Percentiles rank a stretch among this genome's conserved stretches.
Conservation (phyloP, 306 rosid species). For the Herpetospermum pedunculosum region DNA sequence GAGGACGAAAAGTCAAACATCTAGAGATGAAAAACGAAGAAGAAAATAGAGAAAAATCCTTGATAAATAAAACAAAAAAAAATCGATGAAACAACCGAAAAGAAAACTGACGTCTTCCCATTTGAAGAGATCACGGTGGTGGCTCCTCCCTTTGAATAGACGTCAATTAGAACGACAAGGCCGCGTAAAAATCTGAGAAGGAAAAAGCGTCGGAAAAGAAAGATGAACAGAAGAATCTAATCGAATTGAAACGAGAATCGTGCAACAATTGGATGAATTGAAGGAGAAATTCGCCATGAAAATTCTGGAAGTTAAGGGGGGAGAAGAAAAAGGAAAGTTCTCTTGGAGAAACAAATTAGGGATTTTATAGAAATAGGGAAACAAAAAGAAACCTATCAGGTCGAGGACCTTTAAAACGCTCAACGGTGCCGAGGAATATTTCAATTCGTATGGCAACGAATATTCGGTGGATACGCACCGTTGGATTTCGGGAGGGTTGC, state of each 20-base stretch:
- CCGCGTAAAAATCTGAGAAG: slow-evolving; percentile 26
- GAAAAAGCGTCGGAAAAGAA: slow-evolving; percentile 15
- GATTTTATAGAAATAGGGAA: neutral
- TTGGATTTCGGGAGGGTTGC: neutral
- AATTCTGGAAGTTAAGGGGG: neutral
- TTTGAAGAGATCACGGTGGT: slow-evolving; percentile 20
- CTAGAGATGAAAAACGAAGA: neutral
- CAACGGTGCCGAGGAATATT: slow-evolving; percentile 14
- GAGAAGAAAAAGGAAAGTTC: neutral
- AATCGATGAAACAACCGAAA: neutral
- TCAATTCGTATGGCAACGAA: slow-evolving; percentile 16
- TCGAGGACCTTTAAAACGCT: neutral
- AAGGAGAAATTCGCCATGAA: slow-evolving; percentile 58
- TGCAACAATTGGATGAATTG: slow-evolving; percentile 18
- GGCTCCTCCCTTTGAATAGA: slow-evolving; percentile 21
- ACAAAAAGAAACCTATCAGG: neutral
- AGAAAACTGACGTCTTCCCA: slow-evolving; percentile 83
- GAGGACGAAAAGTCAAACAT: neutral
- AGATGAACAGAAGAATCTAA: slow-evolving; percentile 30
- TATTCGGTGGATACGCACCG: slow-evolving; percentile 16
- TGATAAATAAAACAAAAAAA: neutral
- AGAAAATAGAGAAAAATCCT: neutral
- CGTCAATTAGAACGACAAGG: slow-evolving; percentile 32
- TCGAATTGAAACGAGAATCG: slow-evolving; percentile 19
- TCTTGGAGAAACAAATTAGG: neutral